Evolutionary conservation across 2,329 filamentous ascomycete genomes (phyloP), one percentile per base, ranked within the genome.

Genomic region (Whalleya microplaca): DNA sequence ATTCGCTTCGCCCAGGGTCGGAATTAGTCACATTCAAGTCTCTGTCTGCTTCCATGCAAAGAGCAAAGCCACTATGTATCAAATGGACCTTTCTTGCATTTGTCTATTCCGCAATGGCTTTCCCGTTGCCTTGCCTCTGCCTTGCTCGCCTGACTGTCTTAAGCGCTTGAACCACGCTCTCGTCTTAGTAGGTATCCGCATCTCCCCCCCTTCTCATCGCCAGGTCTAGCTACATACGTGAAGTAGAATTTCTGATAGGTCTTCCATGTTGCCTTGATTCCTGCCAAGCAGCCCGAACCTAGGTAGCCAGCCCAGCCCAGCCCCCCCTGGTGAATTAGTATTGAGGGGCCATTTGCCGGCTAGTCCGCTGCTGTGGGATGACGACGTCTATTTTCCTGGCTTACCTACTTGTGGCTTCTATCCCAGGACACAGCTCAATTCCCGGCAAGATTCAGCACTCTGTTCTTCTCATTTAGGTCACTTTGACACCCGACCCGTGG

Each of bases 311-410:
- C 32, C 32, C 32, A 12, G 9, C 32, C 32, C 32, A n/a, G 6
- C 32, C 32, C 10, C 32, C 32, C 32, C 32, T 27, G 4, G 23
- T 27, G 23, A 27, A 27, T 27, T 27, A 27, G 9, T 27, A 27
- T 27, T 27, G 23, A 27, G 23, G 23, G 23, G 4, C 23, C 9
- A 9, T 27, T 27, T 27, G 9, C 23, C 23, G 23, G 23, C 23
- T 27, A 27, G 23, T 9, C 53, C 37, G 51, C 44, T 58, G 52
- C 63, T 68, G 66, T 69, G 58, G 63, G 65, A 69, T 70, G 68
- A 69, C 65, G 68, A 69, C 61, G 68, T 69, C 62, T 61, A 61
- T 59, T 51, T 60, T 45, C 45, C 45, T 46, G 9, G 23, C 23
- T 27, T 27, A 27, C 23, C 23, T 27, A n/a, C n/a, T n/a, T n/a